Evolutionary conservation across 2,329 filamentous ascomycete genomes (phyloP), one percentile per base, ranked within the genome.

Genomic region (Calonectria montana): DNA sequence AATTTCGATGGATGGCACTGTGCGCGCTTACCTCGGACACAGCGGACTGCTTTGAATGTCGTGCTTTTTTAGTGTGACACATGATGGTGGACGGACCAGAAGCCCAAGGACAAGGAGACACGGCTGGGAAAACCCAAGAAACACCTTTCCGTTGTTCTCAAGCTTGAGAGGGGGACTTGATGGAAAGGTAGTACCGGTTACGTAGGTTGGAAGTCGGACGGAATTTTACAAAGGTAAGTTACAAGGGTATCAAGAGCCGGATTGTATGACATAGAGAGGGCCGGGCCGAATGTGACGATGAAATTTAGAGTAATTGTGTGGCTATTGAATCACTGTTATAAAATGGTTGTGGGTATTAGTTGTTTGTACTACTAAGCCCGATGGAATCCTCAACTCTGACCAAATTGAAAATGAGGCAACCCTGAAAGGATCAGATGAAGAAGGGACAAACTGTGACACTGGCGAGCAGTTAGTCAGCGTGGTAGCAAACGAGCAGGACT

Each of bases 241-340:
- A 37, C 55, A 61, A 57, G 68, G 55, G 63, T 59, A 35, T 23
- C 39, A 39, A 39, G 45, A 66, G 31, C 53, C 55, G 63, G 68
- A 45, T 29, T 41, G 53, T 53, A 57, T 29, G 62, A 62, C 63
- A 61, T 45, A 35, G 29, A 21, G n/a, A 67, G 47, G 55, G 13
- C 68, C 63, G 68, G 68, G 68, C 68, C 63, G 68, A 70, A 66
- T 70, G 53, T 25, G 39, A 41, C 43, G 23, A 37, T 55, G 43
- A 35, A 65, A 29, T 50, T 48, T 25, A 37, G 43, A 25, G 48
- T 15, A 59, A 27, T 25, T 31, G 48, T 8, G 21, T 39, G 53
- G 21, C 53, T 18, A 7, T 59, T 21, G 53, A 21, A 3, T 59
- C n/a, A 35, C 12, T 37, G 61, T 8, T 27, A 13, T 37, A 3